These are phyloP conservation scores for Copromyces sp. DNA, from an alignment of 495 filamentous ascomycete genomes.

Conservation along the genomic window DNA sequence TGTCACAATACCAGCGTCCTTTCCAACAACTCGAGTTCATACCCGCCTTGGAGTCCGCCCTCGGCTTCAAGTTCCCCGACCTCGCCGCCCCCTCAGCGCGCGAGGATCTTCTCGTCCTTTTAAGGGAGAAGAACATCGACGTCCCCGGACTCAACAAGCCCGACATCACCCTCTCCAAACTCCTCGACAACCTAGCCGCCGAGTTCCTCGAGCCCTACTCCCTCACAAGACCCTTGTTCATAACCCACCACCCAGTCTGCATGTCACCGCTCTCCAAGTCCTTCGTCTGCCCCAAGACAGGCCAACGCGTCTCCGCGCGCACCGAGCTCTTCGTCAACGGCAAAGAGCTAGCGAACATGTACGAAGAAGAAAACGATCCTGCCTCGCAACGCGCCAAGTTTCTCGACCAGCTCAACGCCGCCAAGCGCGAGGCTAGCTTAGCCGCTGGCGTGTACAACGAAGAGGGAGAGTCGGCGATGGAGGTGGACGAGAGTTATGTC, in stretches of 20 bases:
- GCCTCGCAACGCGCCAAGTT: constrained; percentile 75
- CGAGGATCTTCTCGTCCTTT: constrained; percentile 44
- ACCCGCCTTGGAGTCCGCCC: constrained; percentile 56
- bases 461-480: constrained; percentile 9
- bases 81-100: constrained; percentile 47
- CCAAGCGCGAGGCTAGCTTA: constrained; percentile 19
- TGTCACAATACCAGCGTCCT: constrained; percentile 26
- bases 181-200: constrained; percentile 75
- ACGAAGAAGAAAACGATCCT: constrained; percentile 96
- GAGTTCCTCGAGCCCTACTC: constrained; percentile 62
- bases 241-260: constrained; percentile 82
- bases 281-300: constrained; percentile 49
- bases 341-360: constrained; percentile 81
- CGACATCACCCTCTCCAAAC: constrained; percentile 58
- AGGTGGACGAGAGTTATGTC: constrained; percentile 76
- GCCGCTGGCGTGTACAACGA: background rate
- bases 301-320: constrained; percentile 62
- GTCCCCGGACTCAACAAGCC: constrained; percentile 36
- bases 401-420: constrained; percentile 40
- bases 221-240: constrained; percentile 66
- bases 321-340: constrained; percentile 80
- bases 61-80: constrained; percentile 58
- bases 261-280: constrained; percentile 89
- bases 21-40: constrained; percentile 74
- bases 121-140: constrained; percentile 36